Conservation (phyloP, 495 filamentous ascomycete species). For the Daldinia vernicosa region DNA sequence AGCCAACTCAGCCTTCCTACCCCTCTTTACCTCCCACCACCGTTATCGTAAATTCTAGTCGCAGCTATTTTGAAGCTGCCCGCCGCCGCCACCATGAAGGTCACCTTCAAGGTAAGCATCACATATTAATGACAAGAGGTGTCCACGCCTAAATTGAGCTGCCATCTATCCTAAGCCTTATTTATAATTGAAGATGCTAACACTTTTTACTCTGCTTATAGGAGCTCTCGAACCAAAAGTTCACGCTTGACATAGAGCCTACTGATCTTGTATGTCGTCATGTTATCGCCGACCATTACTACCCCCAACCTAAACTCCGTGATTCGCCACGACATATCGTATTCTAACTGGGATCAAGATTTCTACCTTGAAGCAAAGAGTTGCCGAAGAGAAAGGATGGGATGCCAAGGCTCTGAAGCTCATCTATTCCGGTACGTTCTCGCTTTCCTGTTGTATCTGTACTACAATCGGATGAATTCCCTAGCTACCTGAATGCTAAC, state of each 20-base stretch:
- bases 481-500: conserved; percentile 25
- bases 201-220: conserved; percentile 47
- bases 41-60: conserved; percentile 14
- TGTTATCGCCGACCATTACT: conserved; percentile 30
- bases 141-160: conserved; percentile 2
- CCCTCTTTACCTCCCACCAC: conserved; percentile 3
- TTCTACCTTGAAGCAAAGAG: conserved; percentile 87
- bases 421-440: conserved; percentile 88
- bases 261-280: conserved; percentile 80
- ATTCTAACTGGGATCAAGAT: conserved; percentile 66
- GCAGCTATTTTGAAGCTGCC: conserved; percentile 49
- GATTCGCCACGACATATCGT: conserved; percentile 45
- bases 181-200: conserved; percentile 43
- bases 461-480: neutral
- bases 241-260: conserved; percentile 91
- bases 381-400: conserved; percentile 88
- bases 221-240: conserved; percentile 99
- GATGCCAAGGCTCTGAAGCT: conserved; percentile 87
- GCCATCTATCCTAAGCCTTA: neutral
- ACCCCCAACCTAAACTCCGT: conserved; percentile 6
- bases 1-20: neutral
- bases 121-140: conserved; percentile 10
- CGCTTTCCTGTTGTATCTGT: conserved; percentile 3
- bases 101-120: conserved; percentile 60
- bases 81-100: conserved; percentile 56